Conservation (phyloP, 495 filamentous ascomycete genomes). For the Podospora conica region DNA sequence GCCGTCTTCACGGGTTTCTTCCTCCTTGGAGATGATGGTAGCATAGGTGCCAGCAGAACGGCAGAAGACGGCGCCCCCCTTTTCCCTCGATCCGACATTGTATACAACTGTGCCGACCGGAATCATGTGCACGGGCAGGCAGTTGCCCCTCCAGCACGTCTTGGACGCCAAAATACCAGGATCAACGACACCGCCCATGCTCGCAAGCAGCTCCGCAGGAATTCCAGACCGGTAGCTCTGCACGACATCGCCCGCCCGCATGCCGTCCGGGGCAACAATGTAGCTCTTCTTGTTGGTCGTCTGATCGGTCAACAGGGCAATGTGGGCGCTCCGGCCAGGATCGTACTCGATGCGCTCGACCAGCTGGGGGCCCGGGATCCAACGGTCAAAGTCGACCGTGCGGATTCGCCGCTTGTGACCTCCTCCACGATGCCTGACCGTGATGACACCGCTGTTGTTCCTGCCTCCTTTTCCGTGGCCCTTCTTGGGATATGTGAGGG, state of each 20-base stretch:
- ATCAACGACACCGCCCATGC: slow-evolving; percentile 86
- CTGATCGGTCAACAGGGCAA: slow-evolving; percentile 74
- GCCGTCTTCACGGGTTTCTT: slow-evolving; percentile 53
- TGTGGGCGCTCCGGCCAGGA: slow-evolving; percentile 86
- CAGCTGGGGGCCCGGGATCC: slow-evolving; percentile 66
- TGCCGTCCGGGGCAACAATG: slow-evolving; percentile 86
- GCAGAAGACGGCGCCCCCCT: slow-evolving; percentile 79
- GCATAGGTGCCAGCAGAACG: slow-evolving; percentile 89
- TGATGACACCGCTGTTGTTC: slow-evolving; percentile 78
- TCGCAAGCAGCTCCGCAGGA: slow-evolving; percentile 71
- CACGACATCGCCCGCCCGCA: slow-evolving; percentile 84
- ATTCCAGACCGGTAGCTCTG: slow-evolving; percentile 88
- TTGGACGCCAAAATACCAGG: slow-evolving; percentile 90
- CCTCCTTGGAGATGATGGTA: slow-evolving; percentile 78
- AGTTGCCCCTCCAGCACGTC: slow-evolving; percentile 93
- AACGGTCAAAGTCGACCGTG: slow-evolving; percentile 78
- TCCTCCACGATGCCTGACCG: slow-evolving; percentile 84
- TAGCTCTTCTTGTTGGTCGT: slow-evolving; percentile 68
- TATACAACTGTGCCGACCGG: slow-evolving; percentile 86
- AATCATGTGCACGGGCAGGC: slow-evolving; percentile 88
- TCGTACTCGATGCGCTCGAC: slow-evolving; percentile 96
- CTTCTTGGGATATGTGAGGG: slow-evolving; percentile 83
- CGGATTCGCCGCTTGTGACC: slow-evolving; percentile 87
- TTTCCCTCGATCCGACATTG: slow-evolving; percentile 72
- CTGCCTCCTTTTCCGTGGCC: slow-evolving; percentile 88